Base-by-base conservation (phyloP, 148 eudicot genomes). In the Nepenthes mirabilis region DNA sequence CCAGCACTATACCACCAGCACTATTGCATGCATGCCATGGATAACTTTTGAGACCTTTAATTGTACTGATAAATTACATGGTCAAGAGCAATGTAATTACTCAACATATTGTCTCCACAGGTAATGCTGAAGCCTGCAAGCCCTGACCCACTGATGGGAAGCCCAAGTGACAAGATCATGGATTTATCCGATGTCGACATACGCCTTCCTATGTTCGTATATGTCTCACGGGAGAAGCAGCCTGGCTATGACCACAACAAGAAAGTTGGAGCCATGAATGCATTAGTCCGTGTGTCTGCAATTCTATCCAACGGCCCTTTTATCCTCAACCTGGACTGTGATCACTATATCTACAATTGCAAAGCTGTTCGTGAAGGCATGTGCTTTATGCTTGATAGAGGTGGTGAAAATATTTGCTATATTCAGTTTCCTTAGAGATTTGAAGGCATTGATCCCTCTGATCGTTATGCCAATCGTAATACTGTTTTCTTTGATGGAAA, bases 371-470 rank as follows among this genome's bases (percentile, higher is more conserved):
- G 98, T 11, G 98, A 93, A 76, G 98, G 96, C 34, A 93, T 93
- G 96, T 93, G 98, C 52, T 93, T 93, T 60, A 88, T 93, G 98
- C 84, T 93, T 64, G 98, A 93, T 48, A 69, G 82, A 63, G 98
- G 98, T 32, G 98, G 98, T 35, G 96, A 93, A 56, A 80, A 93
- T 55, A 93, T 93, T 36, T 91, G 98, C 68, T 91, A 83, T 72
- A 88, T 91, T 53, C 98, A 91, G 62, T 91, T 88, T 60, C 98
- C 98, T 58, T 96, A 91, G 43, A 79, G 97, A 64, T 91, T 91
- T 49, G 97, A 91, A 79, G 97, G 97, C 48, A 88, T 88, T 69
- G 98, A 91, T 73, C 93, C 95, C 53, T 81, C 93, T 5, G 97
- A 87, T 62, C 85, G 95, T 2, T 91, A 91, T 52, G 97, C 98